A percentile compares a stretch with the other conserved stretches of the same genome.
Conservation (phyloP, 768 basidiomycete species). For the Suillus luteus region DNA sequence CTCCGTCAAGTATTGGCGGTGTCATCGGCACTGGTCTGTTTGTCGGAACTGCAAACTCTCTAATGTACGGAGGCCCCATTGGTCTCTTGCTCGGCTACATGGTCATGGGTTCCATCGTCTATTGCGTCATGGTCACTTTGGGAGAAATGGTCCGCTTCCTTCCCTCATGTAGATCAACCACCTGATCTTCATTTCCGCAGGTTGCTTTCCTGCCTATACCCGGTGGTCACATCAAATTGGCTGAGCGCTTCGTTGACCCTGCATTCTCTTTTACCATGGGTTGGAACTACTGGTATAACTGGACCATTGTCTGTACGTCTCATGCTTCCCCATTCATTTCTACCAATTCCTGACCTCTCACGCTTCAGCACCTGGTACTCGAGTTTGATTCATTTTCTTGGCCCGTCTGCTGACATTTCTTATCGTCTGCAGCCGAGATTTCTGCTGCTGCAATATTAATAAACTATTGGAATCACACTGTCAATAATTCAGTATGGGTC, state of each 20-base stretch:
- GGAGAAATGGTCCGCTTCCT: slow-evolving; percentile 73
- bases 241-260: slow-evolving; percentile 80
- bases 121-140: slow-evolving; percentile 63
- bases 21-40: slow-evolving; percentile 65
- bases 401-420: slow-evolving; percentile 8
- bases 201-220: slow-evolving; percentile 76
- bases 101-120: slow-evolving; percentile 66
- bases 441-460: slow-evolving; percentile 68
- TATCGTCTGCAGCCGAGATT: slow-evolving; percentile 28
- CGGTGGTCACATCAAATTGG: slow-evolving; percentile 79
- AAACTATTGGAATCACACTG: slow-evolving; percentile 62
- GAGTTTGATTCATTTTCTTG: not conserved
- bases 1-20: slow-evolving; percentile 53
- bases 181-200: slow-evolving; percentile 58
- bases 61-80: slow-evolving; percentile 64
- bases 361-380: slow-evolving; percentile 1
- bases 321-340: not conserved
- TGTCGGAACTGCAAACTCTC: slow-evolving; percentile 58
- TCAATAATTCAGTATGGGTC: slow-evolving; percentile 78
- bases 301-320: slow-evolving; percentile 27
- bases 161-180: slow-evolving; percentile 42
- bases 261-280: slow-evolving; percentile 62
- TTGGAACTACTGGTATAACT: slow-evolving; percentile 56
- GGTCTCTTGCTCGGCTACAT: slow-evolving; percentile 76
- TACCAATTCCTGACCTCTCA: slow-evolving; percentile 27